Evolutionary conservation across 2,329 filamentous ascomycete species (phyloP).

Genomic region (Microdochium trichocladiopsis): DNA sequence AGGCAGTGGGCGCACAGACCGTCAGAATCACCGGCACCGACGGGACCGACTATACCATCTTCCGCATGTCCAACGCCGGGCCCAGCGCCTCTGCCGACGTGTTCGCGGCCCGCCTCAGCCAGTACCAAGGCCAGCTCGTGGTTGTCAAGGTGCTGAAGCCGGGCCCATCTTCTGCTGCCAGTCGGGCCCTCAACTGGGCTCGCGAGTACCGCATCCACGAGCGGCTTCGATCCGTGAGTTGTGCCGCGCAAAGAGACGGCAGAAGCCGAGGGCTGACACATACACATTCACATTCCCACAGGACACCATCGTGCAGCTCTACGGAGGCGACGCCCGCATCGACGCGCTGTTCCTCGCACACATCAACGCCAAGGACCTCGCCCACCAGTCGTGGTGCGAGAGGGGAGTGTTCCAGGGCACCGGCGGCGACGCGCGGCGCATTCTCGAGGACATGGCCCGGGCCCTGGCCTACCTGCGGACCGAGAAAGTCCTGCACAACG

Average conservation of each 20-base stretch:
- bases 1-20: neutral
- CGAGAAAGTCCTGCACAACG: conserved; percentile 6
- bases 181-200: neutral
- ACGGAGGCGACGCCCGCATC: neutral
- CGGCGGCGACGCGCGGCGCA: conserved; percentile 2
- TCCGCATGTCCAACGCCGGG: neutral
- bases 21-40: neutral
- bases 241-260: no score
- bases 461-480: conserved; percentile 8
- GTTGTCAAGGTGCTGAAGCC: neutral
- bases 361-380: neutral
- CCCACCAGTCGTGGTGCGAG: neutral
- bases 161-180: neutral
- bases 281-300: neutral
- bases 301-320: neutral
- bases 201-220: neutral
- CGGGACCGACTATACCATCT: neutral
- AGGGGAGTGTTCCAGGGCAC: neutral
- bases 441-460: conserved; percentile 7
- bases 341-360: neutral
- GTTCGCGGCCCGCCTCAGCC: neutral
- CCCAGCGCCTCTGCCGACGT: neutral
- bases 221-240: neutral
- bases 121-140: neutral
- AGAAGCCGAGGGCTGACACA: no score